phyloP scores from a whole-genome alignment of 2,329 filamentous ascomycete species.

The Diaporthe eres region DNA sequence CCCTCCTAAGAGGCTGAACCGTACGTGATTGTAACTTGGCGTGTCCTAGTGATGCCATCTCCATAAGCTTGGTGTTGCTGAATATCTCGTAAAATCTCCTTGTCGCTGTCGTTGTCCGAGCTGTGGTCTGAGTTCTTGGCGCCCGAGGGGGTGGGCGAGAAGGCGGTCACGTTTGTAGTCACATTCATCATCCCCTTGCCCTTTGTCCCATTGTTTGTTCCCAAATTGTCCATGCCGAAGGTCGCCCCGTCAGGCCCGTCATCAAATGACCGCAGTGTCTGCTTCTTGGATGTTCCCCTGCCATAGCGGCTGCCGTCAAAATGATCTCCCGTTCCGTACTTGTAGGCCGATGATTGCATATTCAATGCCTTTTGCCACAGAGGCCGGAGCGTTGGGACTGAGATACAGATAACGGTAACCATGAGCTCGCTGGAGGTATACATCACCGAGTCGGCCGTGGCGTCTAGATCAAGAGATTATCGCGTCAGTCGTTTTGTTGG shows the following conservation, averaged over 20 bases:
- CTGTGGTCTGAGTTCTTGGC: background rate
- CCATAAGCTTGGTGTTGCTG: conserved; percentile 12
- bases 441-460: conserved; percentile 26
- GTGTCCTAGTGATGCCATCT: conserved; percentile 7
- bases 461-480: background rate
- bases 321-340: conserved; percentile 15
- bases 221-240: background rate
- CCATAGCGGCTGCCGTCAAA: conserved; percentile 22
- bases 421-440: conserved; percentile 27
- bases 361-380: conserved; percentile 21
- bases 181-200: conserved; percentile 4
- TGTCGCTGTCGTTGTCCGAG: conserved; percentile 4
- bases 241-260: conserved; percentile 1
- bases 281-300: conserved; percentile 20
- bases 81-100: conserved; percentile 2
- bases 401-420: conserved; percentile 20
- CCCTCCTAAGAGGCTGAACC: conserved; percentile 4
- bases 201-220: background rate
- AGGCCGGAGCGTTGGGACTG: conserved; percentile 19
- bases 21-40: conserved; percentile 2
- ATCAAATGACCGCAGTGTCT: background rate
- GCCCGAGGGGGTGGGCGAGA: background rate
- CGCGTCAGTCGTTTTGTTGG: background rate
- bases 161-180: conserved; percentile 15
- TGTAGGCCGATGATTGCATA: conserved; percentile 12